Evolutionary conservation across 2,329 filamentous ascomycete species (phyloP).

Genomic region (Pseudocercospora cruenta): DNA sequence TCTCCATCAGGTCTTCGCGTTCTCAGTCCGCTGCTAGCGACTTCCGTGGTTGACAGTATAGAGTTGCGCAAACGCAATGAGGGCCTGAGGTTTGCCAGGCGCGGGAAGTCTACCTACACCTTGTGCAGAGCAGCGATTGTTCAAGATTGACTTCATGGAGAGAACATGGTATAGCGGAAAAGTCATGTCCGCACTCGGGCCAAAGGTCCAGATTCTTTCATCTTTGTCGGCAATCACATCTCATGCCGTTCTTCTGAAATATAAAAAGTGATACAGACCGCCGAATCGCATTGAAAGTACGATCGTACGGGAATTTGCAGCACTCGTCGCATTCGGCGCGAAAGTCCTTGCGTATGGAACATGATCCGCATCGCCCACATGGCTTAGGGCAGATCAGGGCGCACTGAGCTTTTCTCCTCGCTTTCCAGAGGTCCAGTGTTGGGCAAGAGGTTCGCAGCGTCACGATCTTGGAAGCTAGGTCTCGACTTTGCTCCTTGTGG

Average conservation of each 20-base stretch:
- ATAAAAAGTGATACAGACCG: neutral
- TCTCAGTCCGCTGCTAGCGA: neutral
- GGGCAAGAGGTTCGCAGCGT: neutral
- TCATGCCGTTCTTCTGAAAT: neutral
- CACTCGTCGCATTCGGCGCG: neutral
- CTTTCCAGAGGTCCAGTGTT: too few species aligned
- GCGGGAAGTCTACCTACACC: neutral
- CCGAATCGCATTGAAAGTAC: neutral
- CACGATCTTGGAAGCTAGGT: neutral
- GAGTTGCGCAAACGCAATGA: conserved; percentile 2
- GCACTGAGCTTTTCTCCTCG: too few species aligned
- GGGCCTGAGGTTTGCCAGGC: neutral
- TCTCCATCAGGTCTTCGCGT: neutral
- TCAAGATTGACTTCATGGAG: neutral
- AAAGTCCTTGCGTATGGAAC: neutral
- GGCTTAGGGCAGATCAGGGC: neutral
- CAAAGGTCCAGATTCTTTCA: neutral
- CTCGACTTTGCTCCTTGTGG: neutral
- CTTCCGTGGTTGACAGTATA: neutral
- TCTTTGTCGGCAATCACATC: neutral
- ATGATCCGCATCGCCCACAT: neutral
- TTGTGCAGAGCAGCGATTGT: conserved; percentile 1
- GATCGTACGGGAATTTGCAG: neutral
- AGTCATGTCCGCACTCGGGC: neutral
- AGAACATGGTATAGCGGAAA: neutral